Conservation (phyloP, 805 yeast genomes). For the Saccharomycopsis malanga region DNA sequence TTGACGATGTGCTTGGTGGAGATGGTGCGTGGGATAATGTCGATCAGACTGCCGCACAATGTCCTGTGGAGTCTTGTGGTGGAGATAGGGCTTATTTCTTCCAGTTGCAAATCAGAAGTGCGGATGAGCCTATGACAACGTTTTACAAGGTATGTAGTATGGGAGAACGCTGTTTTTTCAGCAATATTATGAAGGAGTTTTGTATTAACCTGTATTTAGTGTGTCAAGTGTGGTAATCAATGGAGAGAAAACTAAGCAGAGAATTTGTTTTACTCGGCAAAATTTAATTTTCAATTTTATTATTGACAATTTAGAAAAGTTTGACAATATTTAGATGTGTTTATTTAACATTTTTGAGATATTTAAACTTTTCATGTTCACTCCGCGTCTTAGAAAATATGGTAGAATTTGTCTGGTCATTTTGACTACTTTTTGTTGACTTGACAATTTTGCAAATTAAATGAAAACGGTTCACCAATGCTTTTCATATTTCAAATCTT, state of each 20-base stretch:
- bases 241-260: slow-evolving; percentile 79
- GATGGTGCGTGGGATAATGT: slow-evolving; percentile 99
- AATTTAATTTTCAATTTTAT: too few species aligned
- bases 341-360: too few species aligned
- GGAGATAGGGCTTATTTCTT: slow-evolving; percentile 91
- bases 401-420: too few species aligned
- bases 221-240: slow-evolving; percentile 87
- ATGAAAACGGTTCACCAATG: too few species aligned
- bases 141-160: slow-evolving; percentile 66
- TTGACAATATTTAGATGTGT: too few species aligned
- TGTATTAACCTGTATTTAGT: slow-evolving; percentile 28
- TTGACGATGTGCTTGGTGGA: slow-evolving; percentile 95
- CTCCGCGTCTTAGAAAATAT: too few species aligned
- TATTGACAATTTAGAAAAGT: too few species aligned
- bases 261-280: neutral
- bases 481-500: too few species aligned
- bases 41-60: slow-evolving; percentile 88
- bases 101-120: slow-evolving; percentile 93
- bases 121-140: slow-evolving; percentile 99
- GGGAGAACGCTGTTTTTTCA: too few species aligned
- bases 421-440: too few species aligned
- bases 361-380: too few species aligned
- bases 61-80: slow-evolving; percentile 84
- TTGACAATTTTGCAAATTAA: too few species aligned
- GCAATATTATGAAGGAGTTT: neutral